Conservation (phyloP, 176 grass and related monocot species). For the Alloteropsis semialata region DNA sequence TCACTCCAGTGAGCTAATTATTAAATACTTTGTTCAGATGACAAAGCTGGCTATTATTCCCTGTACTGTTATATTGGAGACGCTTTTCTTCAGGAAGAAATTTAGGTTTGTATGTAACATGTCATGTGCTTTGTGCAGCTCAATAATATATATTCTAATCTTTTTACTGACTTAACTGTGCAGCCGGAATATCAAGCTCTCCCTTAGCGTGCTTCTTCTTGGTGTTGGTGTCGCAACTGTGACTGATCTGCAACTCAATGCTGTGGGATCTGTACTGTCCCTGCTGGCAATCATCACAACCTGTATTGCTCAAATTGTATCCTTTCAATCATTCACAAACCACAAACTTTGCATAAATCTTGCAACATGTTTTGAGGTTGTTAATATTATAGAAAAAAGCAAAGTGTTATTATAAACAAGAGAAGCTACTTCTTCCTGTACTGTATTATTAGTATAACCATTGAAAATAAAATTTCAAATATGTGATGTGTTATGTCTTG, state of each 20-base stretch:
- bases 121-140: constrained; percentile 1
- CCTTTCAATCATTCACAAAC: constrained; percentile 52
- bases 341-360: background rate
- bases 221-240: constrained; percentile 98
- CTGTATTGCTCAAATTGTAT: constrained; percentile 99
- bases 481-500: background rate
- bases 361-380: background rate
- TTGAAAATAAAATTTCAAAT: background rate
- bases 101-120: constrained; percentile 69
- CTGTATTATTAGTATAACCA: background rate
- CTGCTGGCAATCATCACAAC: constrained; percentile 88
- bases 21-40: constrained; percentile 71
- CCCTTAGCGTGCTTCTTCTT: constrained; percentile 80
- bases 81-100: constrained; percentile 93
- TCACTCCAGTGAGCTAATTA: constrained; percentile 31
- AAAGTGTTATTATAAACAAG: background rate
- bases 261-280: constrained; percentile 84
- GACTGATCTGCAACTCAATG: constrained; percentile 96
- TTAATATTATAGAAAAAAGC: background rate
- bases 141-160: constrained; percentile 5
- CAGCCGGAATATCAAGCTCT: constrained; percentile 84
- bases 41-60: constrained; percentile 99
- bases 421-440: background rate
- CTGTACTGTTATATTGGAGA: constrained; percentile 95
- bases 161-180: constrained; percentile 35